Base-by-base conservation (phyloP, 805 yeast species). In the Clavispora carvajalis region DNA sequence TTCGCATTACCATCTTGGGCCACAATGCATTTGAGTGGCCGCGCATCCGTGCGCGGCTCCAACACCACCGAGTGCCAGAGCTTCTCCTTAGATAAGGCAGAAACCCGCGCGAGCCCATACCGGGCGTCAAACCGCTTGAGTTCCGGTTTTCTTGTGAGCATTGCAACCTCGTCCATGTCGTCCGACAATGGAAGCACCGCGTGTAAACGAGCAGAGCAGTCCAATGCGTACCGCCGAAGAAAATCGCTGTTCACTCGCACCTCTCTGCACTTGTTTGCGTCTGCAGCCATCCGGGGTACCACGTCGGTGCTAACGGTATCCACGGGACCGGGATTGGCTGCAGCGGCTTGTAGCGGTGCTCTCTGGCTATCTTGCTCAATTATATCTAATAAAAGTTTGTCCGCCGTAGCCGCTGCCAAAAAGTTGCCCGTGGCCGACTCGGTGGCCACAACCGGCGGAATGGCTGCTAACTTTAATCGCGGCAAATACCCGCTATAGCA, bases 21-120 rank as follows among this genome's bases (percentile, higher is more conserved):
- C 43, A 59, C 56, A 10, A 65, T 51, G 17, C 40, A 28, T 11
- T 29, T 19, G 7, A 34, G 18, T 1, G 67, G 68, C 8, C 53
- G 44, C 1, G 50, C 44, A 47, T 78, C 85, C 1, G 46, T 42
- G 33, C 82, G 60, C 18, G 83, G 81, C 4, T 74, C 71, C 23
- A 79, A 53, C 5, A 79, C 65, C 12, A 79, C 79, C 10, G 41
- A 30, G 33, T 41, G 43, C 51, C 52, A 46, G 22, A 49, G 41
- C 35, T 45, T 47, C n/a, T 49, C 55, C 23, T 45, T 34, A 5
- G 54, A 46, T 37, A 49, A 35, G 11, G 39, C 44, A 9, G 48
- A 40, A 19, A 45, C 25, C 22, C 22, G 34, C 24, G 16, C 10
- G 24, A 22, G 30, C 5, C 28, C 31, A 13, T 16, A 28, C 18